Base-by-base conservation (phyloP, 1,284 basidiomycete species). In the Porodaedalea pini region DNA sequence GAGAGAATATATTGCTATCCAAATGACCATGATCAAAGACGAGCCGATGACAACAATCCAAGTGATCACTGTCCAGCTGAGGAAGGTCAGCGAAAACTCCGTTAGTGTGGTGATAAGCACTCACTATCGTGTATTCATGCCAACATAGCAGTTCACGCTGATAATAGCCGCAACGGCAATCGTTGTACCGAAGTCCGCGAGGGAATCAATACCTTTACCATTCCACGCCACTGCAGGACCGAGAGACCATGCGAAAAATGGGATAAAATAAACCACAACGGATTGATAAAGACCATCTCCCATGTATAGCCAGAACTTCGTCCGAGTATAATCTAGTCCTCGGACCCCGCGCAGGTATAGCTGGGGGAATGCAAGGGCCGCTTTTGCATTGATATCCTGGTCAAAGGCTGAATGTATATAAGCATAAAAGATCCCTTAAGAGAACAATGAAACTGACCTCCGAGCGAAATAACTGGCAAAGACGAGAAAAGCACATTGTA, bases 231-330 rank as follows among this genome's bases (percentile, higher is more conserved):
- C 75, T 39, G 85, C 70, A 19, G 79, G 66, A 10, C 83, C 88
- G 61, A 83, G 71, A 39, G 73, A 81, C 86, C 85, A 97, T 25
- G 86, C 83, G 52, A 90, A 73, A 70, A 84, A 95, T 0, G 95
- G 92, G 64, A 98, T 80, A 75, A 92, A 97, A 76, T 90, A 98
- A 44, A 94, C 86, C 61, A 98, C 82, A 0, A 77, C 85, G 0
- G 94, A 95, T 70, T 98, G 95, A 72, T 95, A 98, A 39, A 97
- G 74, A 43, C 94, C 96, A 70, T 98, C 96, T 15, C 86, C 69
- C 90, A 98, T 96, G 73, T 95, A 97, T 53, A 88, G 70, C 92
- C 94, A 98, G 77, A 98, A 98, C 70, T 93, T 93, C 58, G 77
- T 65, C 11, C 92, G 83, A 19, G 94, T 98, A 73, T 98, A 99